Percentiles rank a stretch among this genome's conserved stretches.
phyloP scores from a whole-genome alignment of 208 protist species.

The Trypanosoma mega region DNA sequence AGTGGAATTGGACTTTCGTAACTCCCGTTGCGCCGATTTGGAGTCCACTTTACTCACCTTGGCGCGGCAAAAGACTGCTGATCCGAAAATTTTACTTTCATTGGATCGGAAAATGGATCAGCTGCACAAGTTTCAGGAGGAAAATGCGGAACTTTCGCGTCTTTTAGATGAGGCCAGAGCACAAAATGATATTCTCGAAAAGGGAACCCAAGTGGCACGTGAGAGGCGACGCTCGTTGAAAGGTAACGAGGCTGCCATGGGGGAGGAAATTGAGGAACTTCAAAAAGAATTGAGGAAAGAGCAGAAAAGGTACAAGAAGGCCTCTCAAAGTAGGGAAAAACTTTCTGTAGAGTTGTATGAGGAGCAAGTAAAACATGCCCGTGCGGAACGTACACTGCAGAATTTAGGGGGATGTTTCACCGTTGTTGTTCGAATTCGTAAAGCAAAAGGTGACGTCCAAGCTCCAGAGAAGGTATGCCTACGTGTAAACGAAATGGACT shows the following conservation, averaged over 20 bases:
- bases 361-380: constrained; percentile 30
- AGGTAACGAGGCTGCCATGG: neutral
- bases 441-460: constrained; percentile 6
- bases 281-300: constrained; percentile 39
- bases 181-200: constrained; percentile 20
- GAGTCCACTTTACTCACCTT: constrained; percentile 3
- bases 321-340: constrained; percentile 23
- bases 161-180: constrained; percentile 39
- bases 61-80: neutral
- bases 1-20: constrained; percentile 5
- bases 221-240: constrained; percentile 13
- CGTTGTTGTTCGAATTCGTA: constrained; percentile 26
- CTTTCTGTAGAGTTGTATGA: constrained; percentile 35
- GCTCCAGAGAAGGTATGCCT: constrained; percentile 5
- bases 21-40: constrained; percentile 4
- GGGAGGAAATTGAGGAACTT: constrained; percentile 12
- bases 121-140: neutral
- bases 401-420: constrained; percentile 38
- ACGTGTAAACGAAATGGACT: constrained; percentile 23
- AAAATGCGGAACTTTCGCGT: constrained; percentile 41
- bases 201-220: neutral
- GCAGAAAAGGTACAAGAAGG: constrained; percentile 46
- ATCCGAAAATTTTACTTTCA: constrained; percentile 15
- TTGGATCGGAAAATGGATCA: constrained; percentile 12
- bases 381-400: constrained; percentile 34